Evolutionary conservation across 2,329 filamentous ascomycete species (phyloP).

Genomic region (Pseudopithomyces maydicus): DNA sequence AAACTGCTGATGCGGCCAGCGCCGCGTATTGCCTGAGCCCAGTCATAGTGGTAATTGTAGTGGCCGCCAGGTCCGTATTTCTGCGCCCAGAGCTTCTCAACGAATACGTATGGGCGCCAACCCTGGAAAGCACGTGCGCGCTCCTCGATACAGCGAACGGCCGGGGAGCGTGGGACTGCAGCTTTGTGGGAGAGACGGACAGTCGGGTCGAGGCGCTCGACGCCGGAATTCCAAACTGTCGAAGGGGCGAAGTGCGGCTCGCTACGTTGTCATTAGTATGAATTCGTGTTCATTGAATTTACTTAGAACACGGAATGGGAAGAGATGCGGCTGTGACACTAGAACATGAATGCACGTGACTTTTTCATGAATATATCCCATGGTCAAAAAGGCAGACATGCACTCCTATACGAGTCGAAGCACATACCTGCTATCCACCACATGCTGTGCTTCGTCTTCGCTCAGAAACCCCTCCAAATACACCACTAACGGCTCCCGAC

Average conservation of each 20-base stretch:
- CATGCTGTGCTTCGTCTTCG: slow-evolving; percentile 53
- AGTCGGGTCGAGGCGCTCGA: slow-evolving; percentile 53
- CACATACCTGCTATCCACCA: slow-evolving; percentile 59
- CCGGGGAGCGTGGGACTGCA: slow-evolving; percentile 43
- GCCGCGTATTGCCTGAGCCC: slow-evolving; percentile 41
- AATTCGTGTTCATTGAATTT: slow-evolving; percentile 6
- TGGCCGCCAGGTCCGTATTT: slow-evolving; percentile 63
- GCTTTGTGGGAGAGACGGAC: slow-evolving; percentile 61
- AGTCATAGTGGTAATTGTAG: slow-evolving; percentile 66
- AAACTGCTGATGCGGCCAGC: slow-evolving; percentile 59
- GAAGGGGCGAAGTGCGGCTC: slow-evolving; percentile 58
- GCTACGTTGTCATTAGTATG: slow-evolving; percentile 28
- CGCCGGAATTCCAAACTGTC: slow-evolving; percentile 58
- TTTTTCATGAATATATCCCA: neutral
- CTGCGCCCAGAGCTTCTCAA: slow-evolving; percentile 66
- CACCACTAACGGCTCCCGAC: slow-evolving; percentile 59
- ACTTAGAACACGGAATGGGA: neutral
- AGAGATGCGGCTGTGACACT: neutral
- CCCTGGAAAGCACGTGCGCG: slow-evolving; percentile 65
- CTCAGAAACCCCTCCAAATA: slow-evolving; percentile 64
- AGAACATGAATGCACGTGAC: neutral
- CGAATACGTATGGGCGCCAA: slow-evolving; percentile 62
- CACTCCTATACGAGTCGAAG: neutral
- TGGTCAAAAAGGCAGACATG: neutral
- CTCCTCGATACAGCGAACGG: slow-evolving; percentile 63